Base-by-base conservation (phyloP, 108 stramenopile species). In the Nitzschia inconspicua region DNA sequence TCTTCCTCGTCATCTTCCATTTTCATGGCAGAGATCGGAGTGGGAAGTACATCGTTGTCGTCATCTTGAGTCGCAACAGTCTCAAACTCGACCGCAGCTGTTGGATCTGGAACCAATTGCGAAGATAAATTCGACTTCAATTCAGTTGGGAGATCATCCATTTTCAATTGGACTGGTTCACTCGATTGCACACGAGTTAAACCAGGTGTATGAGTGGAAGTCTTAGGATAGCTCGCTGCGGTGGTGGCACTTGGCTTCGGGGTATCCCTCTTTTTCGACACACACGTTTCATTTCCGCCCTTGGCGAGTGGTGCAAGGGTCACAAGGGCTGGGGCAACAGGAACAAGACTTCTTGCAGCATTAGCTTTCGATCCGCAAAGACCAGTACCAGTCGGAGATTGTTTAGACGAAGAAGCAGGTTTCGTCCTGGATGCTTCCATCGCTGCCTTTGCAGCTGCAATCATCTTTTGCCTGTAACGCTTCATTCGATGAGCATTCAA, bases 401-500 rank as follows among this genome's bases (percentile, higher is more conserved):
- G 37, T 31, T 32, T 34, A 2, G 35, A 16, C 30, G 26, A 34
- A 16, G 63, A 6, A 30, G 37, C 52, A 9, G 57, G 4, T 18
- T 41, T 55, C 2, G 37, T n/a, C 13, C 13, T 44, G 28, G 36
- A 50, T 3, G 56, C 66, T 18, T 32, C 11, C 4, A 13, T 16
- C 2, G 40, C 26, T 14, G 47, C 56, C 50, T 68, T 68, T 3
- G 42, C 44, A 10, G 40, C 44, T 13, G 67, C 56, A 16, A 60
- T 52, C 58, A 68, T 24, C 9, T 50, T 37, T 29, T 60, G 42
- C 37, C 59, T 37, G 42, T 73, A 76, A n/a, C 67, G 76, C 42
- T 79, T 74, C 52, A 69, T 37, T 34, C 86, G 61, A 55, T 85
- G 66, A n/a, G 56, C 57, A 51, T 85, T 88, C 30, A 92, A 53